These are phyloP conservation scores for Diutina rugosa DNA, from an alignment of 1,139 yeast species.

Conservation along the genomic window DNA sequence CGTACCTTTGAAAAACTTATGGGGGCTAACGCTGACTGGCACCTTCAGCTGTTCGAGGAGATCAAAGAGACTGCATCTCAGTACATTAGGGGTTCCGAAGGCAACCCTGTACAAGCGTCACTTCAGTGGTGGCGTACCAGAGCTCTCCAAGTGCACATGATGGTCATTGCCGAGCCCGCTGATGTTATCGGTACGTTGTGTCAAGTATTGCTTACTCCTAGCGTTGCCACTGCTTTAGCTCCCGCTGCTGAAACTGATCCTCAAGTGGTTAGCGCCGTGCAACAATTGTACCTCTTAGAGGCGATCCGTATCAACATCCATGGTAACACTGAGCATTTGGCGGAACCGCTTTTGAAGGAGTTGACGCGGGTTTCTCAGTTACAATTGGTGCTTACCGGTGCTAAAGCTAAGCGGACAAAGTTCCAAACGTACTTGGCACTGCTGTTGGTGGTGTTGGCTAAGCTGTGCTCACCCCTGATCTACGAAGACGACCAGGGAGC, in stretches of 20 bases:
- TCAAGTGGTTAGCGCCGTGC: conserved; percentile 21
- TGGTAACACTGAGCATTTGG: conserved; percentile 46
- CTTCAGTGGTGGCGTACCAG: conserved; percentile 66
- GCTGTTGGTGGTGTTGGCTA: conserved; percentile 70
- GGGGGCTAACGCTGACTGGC: conserved; percentile 13
- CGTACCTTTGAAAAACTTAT: conserved; percentile 39
- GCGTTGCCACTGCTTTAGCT: conserved; percentile 17
- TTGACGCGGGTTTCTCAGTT: conserved; percentile 51
- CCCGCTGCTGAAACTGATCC: conserved; percentile 14
- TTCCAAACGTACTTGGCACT: conserved; percentile 63
- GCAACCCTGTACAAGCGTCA: conserved; percentile 27
- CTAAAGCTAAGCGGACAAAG: conserved; percentile 79
- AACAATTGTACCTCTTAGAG: conserved; percentile 48
- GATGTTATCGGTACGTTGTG: conserved; percentile 29
- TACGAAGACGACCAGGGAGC: conserved; percentile 10
- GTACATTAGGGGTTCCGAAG: conserved; percentile 4
- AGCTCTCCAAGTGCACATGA: conserved; percentile 47
- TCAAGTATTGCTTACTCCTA: conserved; percentile 21
- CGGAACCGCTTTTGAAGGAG: conserved; percentile 35
- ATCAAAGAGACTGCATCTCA: conserved; percentile 10
- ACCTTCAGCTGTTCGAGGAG: conserved; percentile 12
- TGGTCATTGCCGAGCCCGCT: conserved; percentile 48
- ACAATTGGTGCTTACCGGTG: conserved; percentile 65
- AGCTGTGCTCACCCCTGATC: conserved; percentile 15
- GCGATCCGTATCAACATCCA: conserved; percentile 49